These are phyloP conservation scores for Neoarthrinium moseri DNA, from an alignment of 2,329 filamentous ascomycete species.

Conservation along the genomic window DNA sequence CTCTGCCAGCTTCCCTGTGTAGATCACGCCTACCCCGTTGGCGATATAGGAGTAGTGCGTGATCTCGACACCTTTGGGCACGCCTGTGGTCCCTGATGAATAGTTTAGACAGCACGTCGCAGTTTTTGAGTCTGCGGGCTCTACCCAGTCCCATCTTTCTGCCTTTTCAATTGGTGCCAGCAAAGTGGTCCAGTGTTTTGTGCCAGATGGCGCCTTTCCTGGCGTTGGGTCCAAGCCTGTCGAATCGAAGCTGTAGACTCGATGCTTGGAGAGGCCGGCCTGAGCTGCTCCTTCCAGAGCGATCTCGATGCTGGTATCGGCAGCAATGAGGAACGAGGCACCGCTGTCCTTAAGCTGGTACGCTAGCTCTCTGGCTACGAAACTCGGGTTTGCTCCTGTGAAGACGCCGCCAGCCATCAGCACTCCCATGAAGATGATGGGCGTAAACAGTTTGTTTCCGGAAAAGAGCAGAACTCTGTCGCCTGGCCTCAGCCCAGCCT, in stretches of 20 bases:
- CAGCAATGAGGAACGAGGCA: slow-evolving; percentile 66
- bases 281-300: slow-evolving; percentile 65
- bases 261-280: slow-evolving; percentile 51
- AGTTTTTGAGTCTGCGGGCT: slow-evolving; percentile 47
- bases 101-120: slow-evolving; percentile 74
- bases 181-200: slow-evolving; percentile 26
- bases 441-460: slow-evolving; percentile 72
- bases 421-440: slow-evolving; percentile 67
- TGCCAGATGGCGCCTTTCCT: slow-evolving; percentile 21
- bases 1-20: slow-evolving; percentile 42
- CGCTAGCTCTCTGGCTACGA: slow-evolving; percentile 68
- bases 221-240: slow-evolving; percentile 35
- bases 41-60: slow-evolving; percentile 75
- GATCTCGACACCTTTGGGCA: slow-evolving; percentile 82
- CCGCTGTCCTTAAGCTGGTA: slow-evolving; percentile 74
- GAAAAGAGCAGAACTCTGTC: slow-evolving; percentile 75
- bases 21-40: slow-evolving; percentile 63
- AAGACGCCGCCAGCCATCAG: slow-evolving; percentile 79
- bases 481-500: slow-evolving; percentile 62
- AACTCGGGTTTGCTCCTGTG: slow-evolving; percentile 71
- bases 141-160: slow-evolving; percentile 61
- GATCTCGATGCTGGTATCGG: slow-evolving; percentile 56
- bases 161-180: slow-evolving; percentile 38
- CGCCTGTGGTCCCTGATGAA: slow-evolving; percentile 74
- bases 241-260: slow-evolving; percentile 66